Percentiles rank a stretch among this genome's conserved stretches.
Conservation (phyloP, 2,329 filamentous ascomycete species). For the Aspergillus ochraceoroseus region DNA sequence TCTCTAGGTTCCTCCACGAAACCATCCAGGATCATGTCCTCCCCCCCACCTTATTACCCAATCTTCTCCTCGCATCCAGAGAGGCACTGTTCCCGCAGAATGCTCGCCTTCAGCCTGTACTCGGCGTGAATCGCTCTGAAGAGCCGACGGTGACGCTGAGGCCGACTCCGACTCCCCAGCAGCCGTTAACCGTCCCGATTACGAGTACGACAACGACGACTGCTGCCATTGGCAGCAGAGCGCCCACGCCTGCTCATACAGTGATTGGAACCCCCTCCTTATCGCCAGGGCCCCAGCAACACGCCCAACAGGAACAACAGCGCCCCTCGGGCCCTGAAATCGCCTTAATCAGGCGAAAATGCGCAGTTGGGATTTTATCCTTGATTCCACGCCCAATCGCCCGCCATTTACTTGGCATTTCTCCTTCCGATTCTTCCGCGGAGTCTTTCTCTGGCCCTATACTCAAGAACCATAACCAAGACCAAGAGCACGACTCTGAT, state of each 20-base stretch:
- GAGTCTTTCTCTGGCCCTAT: too few species aligned
- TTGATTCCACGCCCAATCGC: constrained; percentile 44
- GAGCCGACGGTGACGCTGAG: constrained; percentile 8
- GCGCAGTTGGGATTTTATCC: constrained; percentile 41
- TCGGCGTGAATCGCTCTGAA: constrained; percentile 11
- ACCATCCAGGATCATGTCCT: constrained; percentile 57
- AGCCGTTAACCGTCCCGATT: constrained; percentile 19
- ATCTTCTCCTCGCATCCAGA: constrained; percentile 58
- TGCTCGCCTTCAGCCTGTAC: constrained; percentile 54
- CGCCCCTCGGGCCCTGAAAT: constrained; percentile 30
- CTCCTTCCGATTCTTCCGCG: neutral
- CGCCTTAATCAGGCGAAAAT: constrained; percentile 43
- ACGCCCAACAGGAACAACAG: constrained; percentile 1
- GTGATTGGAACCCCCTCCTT: constrained; percentile 14
- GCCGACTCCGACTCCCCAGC: constrained; percentile 14
- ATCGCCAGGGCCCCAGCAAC: constrained; percentile 13
- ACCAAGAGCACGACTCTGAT: too few species aligned
- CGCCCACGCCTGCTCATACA: constrained; percentile 13
- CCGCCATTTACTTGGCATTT: constrained; percentile 42
- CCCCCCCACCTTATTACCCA: constrained; percentile 60
- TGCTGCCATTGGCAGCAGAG: constrained; percentile 22
- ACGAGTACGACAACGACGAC: constrained; percentile 9
- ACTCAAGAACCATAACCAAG: too few species aligned
- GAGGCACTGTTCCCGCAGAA: constrained; percentile 83
- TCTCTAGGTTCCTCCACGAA: constrained; percentile 42